Conservation (phyloP, 1,284 basidiomycete genomes). For the Neonothopanus nambi region DNA sequence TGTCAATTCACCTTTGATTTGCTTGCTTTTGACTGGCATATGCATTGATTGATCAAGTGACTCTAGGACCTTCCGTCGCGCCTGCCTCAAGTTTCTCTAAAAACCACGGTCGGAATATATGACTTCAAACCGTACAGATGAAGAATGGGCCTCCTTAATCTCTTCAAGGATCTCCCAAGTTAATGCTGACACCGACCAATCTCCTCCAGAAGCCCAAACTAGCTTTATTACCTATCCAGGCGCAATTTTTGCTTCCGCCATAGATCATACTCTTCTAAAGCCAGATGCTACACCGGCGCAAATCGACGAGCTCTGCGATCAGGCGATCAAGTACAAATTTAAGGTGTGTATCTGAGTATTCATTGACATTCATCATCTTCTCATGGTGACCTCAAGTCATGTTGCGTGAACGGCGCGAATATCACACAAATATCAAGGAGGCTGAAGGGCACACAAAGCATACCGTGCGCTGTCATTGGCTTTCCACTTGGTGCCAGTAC, state of each 20-base stretch:
- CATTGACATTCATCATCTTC: neutral
- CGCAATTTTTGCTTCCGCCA: constrained; percentile 33
- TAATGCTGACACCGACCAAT: constrained; percentile 6
- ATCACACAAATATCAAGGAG: constrained; percentile 39
- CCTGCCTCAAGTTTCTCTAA: too few relatives aligned
- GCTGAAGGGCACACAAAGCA: constrained; percentile 34
- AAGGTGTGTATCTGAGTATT: constrained; percentile 32
- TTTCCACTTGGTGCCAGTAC: constrained; percentile 48
- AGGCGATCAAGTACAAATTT: constrained; percentile 46
- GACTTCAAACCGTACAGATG: constrained; percentile 25
- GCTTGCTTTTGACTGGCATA: too few relatives aligned
- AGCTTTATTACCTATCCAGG: constrained; percentile 22
- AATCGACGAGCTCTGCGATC: constrained; percentile 44
- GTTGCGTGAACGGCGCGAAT: constrained; percentile 48
- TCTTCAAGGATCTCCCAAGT: constrained; percentile 30
- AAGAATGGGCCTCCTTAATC: constrained; percentile 36
- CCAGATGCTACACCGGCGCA: constrained; percentile 44
- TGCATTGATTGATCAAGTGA: too few relatives aligned
- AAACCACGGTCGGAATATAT: too few relatives aligned
- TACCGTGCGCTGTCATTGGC: constrained; percentile 47
- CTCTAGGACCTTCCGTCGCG: too few relatives aligned
- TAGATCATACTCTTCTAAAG: constrained; percentile 49
- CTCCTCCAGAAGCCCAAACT: constrained; percentile 22
- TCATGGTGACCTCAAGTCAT: constrained; percentile 33
- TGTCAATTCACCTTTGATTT: too few relatives aligned